These are phyloP conservation scores for Monosporascus sp. DNA, from an alignment of 2,329 filamentous ascomycete genomes.

Conservation along the genomic window DNA sequence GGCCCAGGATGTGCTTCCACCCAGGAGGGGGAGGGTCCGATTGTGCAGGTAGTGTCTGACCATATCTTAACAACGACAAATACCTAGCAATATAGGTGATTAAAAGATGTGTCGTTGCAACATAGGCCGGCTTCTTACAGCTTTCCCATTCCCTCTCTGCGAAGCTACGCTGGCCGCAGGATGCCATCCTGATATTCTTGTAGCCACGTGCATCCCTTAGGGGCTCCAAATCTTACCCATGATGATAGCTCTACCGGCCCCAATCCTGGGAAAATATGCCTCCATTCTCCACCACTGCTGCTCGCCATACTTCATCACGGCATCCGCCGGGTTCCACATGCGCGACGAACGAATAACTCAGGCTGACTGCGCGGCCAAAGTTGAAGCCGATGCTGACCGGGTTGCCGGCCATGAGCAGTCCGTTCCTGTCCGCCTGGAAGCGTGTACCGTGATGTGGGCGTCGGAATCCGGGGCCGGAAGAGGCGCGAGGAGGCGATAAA, in stretches of 20 bases:
- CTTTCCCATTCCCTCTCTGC: slow-evolving; percentile 16
- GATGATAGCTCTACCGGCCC: slow-evolving; percentile 42
- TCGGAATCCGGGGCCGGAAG: slow-evolving; percentile 37
- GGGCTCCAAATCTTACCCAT: slow-evolving; percentile 52
- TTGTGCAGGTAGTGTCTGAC: too few relatives aligned
- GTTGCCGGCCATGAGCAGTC: slow-evolving; percentile 46
- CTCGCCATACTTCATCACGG: slow-evolving; percentile 37
- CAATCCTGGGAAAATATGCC: slow-evolving; percentile 42
- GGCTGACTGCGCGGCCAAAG: slow-evolving; percentile 37
- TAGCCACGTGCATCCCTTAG: slow-evolving; percentile 46
- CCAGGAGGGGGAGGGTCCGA: too few relatives aligned
- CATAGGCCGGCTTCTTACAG: slow-evolving; percentile 12
- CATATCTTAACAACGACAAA: too few relatives aligned
- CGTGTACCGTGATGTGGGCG: slow-evolving; percentile 43
- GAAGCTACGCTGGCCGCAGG: slow-evolving; percentile 24
- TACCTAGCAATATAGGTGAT: too few relatives aligned
- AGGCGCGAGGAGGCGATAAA: slow-evolving; percentile 44
- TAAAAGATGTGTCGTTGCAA: too few relatives aligned
- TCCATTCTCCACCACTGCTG: slow-evolving; percentile 53
- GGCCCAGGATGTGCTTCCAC: too few relatives aligned
- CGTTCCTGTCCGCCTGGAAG: slow-evolving; percentile 52
- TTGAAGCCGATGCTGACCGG: slow-evolving; percentile 42
- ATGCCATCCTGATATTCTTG: slow-evolving; percentile 51
- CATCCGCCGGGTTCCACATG: slow-evolving; percentile 44
- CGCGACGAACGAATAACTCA: slow-evolving; percentile 49